Percentiles rank a stretch among this genome's conserved stretches.
phyloP scores from a whole-genome alignment of 139 green algal species.

The Tetradesmus obliquus region DNA sequence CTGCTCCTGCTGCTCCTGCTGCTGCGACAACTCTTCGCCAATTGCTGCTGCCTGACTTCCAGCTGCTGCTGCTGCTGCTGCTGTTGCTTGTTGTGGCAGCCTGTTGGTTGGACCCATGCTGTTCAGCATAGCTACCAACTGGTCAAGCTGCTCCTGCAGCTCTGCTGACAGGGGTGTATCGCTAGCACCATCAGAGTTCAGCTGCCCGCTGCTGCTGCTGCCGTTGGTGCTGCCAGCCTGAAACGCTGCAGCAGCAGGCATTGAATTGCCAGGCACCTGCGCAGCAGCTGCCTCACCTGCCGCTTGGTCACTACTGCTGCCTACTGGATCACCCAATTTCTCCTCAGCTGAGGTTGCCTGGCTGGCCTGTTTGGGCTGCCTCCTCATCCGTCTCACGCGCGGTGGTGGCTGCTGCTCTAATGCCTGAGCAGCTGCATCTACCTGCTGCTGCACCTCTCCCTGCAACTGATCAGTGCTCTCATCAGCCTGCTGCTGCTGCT shows the following conservation, averaged over 20 bases:
- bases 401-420: neutral
- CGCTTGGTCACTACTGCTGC: no score
- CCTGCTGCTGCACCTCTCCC: neutral
- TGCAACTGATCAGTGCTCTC: neutral
- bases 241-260: neutral
- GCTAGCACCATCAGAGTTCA: neutral
- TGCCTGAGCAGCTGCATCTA: neutral
- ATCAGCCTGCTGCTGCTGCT: constrained; percentile 13
- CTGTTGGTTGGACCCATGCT: neutral
- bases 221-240: neutral
- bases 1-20: neutral
- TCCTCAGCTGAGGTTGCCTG: neutral
- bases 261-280: neutral
- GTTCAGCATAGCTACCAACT: neutral
- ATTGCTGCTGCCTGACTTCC: neutral
- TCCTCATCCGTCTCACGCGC: neutral
- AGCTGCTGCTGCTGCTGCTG: neutral
- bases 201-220: constrained; percentile 10
- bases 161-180: neutral
- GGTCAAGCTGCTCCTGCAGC: constrained; percentile 16
- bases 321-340: no score
- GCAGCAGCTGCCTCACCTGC: neutral
- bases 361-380: neutral
- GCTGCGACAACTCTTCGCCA: neutral
- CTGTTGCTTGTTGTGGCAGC: neutral